Conservation (phyloP, 257 asterid genomes). For the Nicotiana noctiflora region DNA sequence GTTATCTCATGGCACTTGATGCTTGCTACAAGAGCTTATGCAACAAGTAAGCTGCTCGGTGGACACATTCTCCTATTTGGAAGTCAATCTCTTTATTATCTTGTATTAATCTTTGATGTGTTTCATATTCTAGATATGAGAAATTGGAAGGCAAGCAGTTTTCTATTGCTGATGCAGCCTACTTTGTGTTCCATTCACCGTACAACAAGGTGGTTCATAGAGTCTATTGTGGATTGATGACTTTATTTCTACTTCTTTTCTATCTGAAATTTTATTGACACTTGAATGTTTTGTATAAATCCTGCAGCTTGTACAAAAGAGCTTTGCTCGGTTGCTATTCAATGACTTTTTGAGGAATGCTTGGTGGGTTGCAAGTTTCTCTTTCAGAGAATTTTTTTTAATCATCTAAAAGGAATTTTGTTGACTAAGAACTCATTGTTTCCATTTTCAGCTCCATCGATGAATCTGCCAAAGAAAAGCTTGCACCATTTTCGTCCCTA, state of each 20-base stretch:
- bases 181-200: conserved; percentile 92
- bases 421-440: background rate
- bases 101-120: background rate
- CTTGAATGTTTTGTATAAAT: background rate
- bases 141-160: conserved; percentile 76
- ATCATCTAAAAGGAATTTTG: background rate
- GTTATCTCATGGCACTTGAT: conserved; percentile 97
- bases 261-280: background rate
- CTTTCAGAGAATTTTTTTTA: background rate
- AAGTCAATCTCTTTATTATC: background rate
- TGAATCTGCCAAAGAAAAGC: conserved; percentile 71
- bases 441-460: conserved; percentile 60
- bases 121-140: conserved; percentile 44
- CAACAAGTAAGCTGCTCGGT: conserved; percentile 45
- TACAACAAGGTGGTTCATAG: conserved; percentile 74
- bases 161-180: conserved; percentile 77
- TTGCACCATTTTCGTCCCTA: conserved; percentile 64
- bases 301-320: conserved; percentile 97
- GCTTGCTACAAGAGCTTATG: conserved; percentile 79
- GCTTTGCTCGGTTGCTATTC: conserved; percentile 83
- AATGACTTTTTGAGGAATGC: conserved; percentile 63
- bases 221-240: background rate
- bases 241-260: background rate
- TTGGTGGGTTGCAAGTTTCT: conserved; percentile 36
- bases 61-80: background rate